Evolutionary conservation across 2,329 filamentous ascomycete species (phyloP), one percentile per base, ranked within the genome.

Genomic region (Aspergillus texensis): DNA sequence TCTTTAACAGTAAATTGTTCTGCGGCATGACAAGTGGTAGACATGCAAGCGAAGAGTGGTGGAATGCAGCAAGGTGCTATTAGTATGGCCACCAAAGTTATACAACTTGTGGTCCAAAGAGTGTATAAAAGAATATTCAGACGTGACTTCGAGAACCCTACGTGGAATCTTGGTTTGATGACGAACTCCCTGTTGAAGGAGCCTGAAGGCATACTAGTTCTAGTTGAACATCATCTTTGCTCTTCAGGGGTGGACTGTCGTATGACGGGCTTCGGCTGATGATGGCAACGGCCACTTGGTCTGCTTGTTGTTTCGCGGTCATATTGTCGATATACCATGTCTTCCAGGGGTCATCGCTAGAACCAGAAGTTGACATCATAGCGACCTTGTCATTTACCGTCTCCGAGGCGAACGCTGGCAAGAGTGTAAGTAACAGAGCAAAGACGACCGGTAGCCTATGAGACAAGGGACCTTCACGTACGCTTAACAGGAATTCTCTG

Each of bases 141-240:
- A 32, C 32, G 21, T 19, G 12, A 39, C 8, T 2, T 39, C 14
- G 12, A 39, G 16, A 16, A 19, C 2, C 21, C 28, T 62, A 62
- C 57, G 68, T 68, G 32, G 52, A n/a, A n/a, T 71, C 65, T 52
- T 64, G 53, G 52, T 59, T 67, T 8, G 62, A 69, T 26, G 67
- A 32, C 28, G 48, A 69, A 28, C 69, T 66, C 12, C 68, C 67
- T 1, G 70, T 67, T 5, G 75, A 72, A 21, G 77, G 77, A 21
- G 77, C 77, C 65, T 76, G 75, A 24, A 76, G 63, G 57, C 77
- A 79, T 30, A 75, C 73, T 21, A 79, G 66, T 50, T 78, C 76
- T 46, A 79, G 66, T 48, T 75, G 70, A 5, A 79, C 71, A 32
- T 77, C 77, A 16, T 77, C 65, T 10, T 68, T 68, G 32, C 66